Conservation (phyloP, 768 basidiomycete species). For the Podaxis sp. region DNA sequence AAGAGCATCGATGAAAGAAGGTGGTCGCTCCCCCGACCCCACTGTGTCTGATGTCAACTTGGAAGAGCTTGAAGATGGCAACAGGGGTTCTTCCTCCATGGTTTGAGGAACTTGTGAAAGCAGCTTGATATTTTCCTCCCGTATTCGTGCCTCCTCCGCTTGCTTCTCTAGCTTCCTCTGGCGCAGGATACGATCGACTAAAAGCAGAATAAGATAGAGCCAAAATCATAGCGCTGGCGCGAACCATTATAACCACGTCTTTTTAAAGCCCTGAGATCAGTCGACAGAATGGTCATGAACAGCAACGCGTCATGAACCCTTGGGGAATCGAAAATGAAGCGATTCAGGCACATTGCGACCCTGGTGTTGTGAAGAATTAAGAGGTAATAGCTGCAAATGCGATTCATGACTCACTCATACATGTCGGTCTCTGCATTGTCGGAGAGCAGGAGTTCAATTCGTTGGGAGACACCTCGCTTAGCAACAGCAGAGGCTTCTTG, state of each 20-base stretch:
- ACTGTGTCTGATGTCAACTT: neutral
- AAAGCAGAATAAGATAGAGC: slow-evolving; percentile 14
- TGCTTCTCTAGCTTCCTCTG: slow-evolving; percentile 55
- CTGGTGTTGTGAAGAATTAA: slow-evolving; percentile 30
- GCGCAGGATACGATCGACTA: slow-evolving; percentile 88
- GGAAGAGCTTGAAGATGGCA: neutral
- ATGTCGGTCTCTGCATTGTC: slow-evolving; percentile 76
- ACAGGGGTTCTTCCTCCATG: neutral
- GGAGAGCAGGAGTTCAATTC: slow-evolving; percentile 78
- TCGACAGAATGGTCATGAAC: slow-evolving; percentile 92
- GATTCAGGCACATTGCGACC: slow-evolving; percentile 81
- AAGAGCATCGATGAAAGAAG: slow-evolving; percentile 16
- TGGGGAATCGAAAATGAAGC: slow-evolving; percentile 69
- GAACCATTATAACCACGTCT: slow-evolving; percentile 83
- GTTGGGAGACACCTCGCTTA: slow-evolving; percentile 38
- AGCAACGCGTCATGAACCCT: slow-evolving; percentile 85
- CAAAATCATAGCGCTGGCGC: slow-evolving; percentile 6
- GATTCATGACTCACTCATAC: slow-evolving; percentile 72
- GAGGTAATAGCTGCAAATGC: neutral
- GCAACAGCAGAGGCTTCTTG: slow-evolving; percentile 77
- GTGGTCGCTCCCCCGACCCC: slow-evolving; percentile 1
- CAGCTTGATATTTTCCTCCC: neutral
- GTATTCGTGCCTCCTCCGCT: slow-evolving; percentile 8
- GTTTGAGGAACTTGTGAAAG: slow-evolving; percentile 5
- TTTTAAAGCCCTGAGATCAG: slow-evolving; percentile 76